phyloP scores from a whole-genome alignment of 345 rosid genomes.

The Citrus hindsii region DNA sequence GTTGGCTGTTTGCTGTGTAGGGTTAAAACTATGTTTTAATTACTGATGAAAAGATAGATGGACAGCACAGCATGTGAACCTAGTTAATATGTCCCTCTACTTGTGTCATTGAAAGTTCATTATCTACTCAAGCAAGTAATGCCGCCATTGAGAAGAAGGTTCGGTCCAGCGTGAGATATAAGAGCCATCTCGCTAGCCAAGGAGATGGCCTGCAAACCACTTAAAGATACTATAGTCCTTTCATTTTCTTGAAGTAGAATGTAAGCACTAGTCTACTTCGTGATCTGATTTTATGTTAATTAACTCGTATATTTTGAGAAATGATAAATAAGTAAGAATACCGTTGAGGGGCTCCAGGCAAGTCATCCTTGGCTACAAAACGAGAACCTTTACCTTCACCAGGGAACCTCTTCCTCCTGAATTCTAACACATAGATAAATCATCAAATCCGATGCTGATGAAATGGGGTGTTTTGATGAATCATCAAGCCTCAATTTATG shows the following conservation, averaged over 20 bases:
- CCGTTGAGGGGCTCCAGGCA: constrained; percentile 27
- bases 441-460: neutral
- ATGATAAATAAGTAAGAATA: too few species aligned
- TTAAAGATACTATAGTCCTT: neutral
- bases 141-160: constrained; percentile 29
- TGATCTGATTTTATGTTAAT: neutral
- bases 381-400: constrained; percentile 34
- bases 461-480: neutral
- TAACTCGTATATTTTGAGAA: neutral
- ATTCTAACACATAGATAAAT: neutral
- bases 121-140: too few species aligned
- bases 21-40: neutral
- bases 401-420: constrained; percentile 21
- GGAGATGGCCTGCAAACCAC: constrained; percentile 41
- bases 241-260: neutral
- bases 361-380: constrained; percentile 57
- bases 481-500: constrained; percentile 17
- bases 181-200: constrained; percentile 13
- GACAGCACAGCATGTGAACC: neutral
- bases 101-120: neutral
- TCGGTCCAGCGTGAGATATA: constrained; percentile 30
- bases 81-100: neutral
- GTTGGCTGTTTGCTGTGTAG: too few species aligned
- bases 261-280: neutral
- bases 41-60: neutral